Conservation (phyloP, 768 basidiomycete genomes). For the Russula vinacea region DNA sequence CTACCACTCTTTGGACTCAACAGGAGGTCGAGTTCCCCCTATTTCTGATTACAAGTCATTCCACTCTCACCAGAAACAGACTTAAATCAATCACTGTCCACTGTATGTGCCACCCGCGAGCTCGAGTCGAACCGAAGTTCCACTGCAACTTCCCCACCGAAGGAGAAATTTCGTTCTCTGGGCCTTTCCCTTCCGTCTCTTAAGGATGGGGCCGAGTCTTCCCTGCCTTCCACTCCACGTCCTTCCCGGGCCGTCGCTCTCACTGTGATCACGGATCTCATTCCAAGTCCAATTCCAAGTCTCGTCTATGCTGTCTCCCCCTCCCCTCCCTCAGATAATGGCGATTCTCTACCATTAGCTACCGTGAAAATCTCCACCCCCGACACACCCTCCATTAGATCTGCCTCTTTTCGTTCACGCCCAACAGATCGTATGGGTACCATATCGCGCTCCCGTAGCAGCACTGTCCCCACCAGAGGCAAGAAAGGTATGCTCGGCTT, state of each 20-base stretch:
- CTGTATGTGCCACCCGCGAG: conserved; percentile 41
- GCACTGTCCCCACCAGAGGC: conserved; percentile 42
- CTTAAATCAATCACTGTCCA: conserved; percentile 34
- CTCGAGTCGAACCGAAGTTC: conserved; percentile 30
- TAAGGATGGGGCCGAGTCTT: conserved; percentile 34
- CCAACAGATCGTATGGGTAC: conserved; percentile 23
- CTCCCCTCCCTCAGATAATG: conserved; percentile 40
- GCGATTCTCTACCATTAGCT: background rate
- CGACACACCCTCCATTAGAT: background rate
- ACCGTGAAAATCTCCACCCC: background rate
- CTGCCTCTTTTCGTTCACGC: background rate
- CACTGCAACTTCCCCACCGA: conserved; percentile 36
- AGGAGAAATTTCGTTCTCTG: conserved; percentile 18
- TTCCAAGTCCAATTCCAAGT: conserved; percentile 34
- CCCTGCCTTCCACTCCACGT: conserved; percentile 57
- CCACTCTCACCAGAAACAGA: conserved; percentile 33
- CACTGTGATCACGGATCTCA: conserved; percentile 55
- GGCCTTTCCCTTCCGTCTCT: conserved; percentile 32
- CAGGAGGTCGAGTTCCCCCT: conserved; percentile 4
- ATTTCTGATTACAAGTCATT: conserved; percentile 33
- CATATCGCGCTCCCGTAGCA: conserved; percentile 43
- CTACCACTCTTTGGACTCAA: too few species aligned
- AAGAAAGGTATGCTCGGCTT: conserved; percentile 63
- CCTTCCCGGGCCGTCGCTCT: conserved; percentile 84
- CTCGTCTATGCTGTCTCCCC: conserved; percentile 39